These are phyloP conservation scores for Cucurbita maxima DNA, from an alignment of 306 rosid genomes.

Conservation along the genomic window DNA sequence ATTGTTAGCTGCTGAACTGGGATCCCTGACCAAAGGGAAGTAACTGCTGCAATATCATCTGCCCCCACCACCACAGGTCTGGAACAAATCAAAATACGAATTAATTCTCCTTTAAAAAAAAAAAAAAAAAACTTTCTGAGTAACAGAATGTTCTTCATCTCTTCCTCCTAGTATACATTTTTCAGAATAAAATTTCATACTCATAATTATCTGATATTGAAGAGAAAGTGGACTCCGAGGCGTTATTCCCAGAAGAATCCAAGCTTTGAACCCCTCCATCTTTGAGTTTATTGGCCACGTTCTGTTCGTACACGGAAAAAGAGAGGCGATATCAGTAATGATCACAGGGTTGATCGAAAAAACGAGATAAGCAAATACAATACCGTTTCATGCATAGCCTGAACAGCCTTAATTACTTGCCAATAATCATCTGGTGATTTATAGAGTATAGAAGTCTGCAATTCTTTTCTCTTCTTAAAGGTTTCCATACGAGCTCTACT, in stretches of 20 bases:
- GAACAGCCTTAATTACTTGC: constrained; percentile 66
- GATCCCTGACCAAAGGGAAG: constrained; percentile 16
- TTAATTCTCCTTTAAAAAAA: neutral
- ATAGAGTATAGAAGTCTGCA: constrained; percentile 39
- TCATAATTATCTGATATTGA: constrained; percentile 26
- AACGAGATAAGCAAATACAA: constrained; percentile 8
- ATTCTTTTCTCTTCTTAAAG: constrained; percentile 47
- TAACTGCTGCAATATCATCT: constrained; percentile 12
- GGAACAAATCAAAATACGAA: neutral
- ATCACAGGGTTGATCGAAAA: neutral
- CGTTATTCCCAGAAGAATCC: constrained; percentile 27
- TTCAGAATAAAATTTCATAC: constrained; percentile 32
- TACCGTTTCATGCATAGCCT: constrained; percentile 71
- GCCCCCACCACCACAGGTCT: constrained; percentile 8
- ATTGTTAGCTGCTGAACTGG: constrained; percentile 19
- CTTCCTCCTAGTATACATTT: neutral
- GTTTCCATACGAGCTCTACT: constrained; percentile 80
- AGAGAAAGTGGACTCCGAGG: constrained; percentile 36
- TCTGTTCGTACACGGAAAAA: constrained; percentile 20
- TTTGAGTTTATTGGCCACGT: constrained; percentile 43
- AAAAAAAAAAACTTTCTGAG: neutral
- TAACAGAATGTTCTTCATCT: neutral
- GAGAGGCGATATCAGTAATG: constrained; percentile 2
- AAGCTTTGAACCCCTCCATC: constrained; percentile 28
- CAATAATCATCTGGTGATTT: constrained; percentile 61